A percentile compares a stretch with the other conserved stretches of the same genome.
Evolutionary conservation across 2,329 filamentous ascomycete genomes (phyloP).

Genomic region (Hymenoscyphus scutula): DNA sequence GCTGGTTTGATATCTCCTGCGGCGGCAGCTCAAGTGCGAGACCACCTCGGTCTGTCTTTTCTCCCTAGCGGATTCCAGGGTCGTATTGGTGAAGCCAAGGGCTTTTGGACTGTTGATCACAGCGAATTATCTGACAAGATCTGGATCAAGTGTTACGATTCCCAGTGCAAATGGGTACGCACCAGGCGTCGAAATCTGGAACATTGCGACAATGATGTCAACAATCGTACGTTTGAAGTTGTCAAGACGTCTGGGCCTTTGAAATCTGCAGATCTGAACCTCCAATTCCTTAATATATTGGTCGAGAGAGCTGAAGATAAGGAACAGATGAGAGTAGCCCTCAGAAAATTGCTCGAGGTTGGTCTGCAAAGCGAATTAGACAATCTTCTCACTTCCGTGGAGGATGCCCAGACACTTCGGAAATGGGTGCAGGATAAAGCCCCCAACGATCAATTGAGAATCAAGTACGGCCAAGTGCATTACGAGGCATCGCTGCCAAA

Average conservation of each 20-base stretch:
- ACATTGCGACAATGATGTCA: conserved; percentile 38
- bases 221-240: conserved; percentile 66
- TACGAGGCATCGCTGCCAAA: conserved; percentile 28
- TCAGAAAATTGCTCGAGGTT: conserved; percentile 50
- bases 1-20: conserved; percentile 63
- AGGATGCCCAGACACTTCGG: conserved; percentile 48
- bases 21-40: conserved; percentile 53
- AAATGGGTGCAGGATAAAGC: conserved; percentile 52
- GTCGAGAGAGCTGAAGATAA: conserved; percentile 54
- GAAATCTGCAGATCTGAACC: conserved; percentile 57
- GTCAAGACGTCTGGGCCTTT: conserved; percentile 47
- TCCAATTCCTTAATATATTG: conserved; percentile 67
- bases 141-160: conserved; percentile 66
- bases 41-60: conserved; percentile 49
- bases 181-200: conserved; percentile 43
- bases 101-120: conserved; percentile 67
- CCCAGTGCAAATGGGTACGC: conserved; percentile 66
- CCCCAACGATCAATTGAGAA: conserved; percentile 40
- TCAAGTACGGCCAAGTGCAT: conserved; percentile 27
- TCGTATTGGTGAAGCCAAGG: conserved; percentile 71
- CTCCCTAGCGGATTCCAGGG: conserved; percentile 66
- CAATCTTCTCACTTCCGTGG: conserved; percentile 50
- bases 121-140: conserved; percentile 45
- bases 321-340: conserved; percentile 43
- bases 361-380: conserved; percentile 53